Evolutionary conservation across 371 early-diverging fungal species (phyloP), one percentile per base, ranked within the genome.

Genomic region (Choanephora cucurbitarum): DNA sequence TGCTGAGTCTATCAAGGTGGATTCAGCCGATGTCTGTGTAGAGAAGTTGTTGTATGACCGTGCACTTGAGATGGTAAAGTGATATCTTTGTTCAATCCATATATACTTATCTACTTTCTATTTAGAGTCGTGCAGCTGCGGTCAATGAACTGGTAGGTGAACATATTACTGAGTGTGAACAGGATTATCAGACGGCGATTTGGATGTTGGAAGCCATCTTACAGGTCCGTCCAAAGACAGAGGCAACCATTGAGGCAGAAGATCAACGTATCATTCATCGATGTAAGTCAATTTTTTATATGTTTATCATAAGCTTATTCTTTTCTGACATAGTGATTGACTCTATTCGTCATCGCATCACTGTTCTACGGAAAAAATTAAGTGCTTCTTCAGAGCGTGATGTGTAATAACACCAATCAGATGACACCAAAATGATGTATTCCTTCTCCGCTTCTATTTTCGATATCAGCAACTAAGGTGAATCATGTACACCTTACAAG

Each of bases 131-230:
- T 23, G 57, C 57, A 11, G 67, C 67, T 13, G 67, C 67, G 23
- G 62, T 66, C 34, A 57, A 62, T 56, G 67, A 66, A 58, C 44
- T 66, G 19, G 62, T 62, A 32, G 67, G 69, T 0, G 85, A 86
- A 10, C 85, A 88, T 39, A 78, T 87, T 22, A 54, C 78, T 6
- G 83, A 57, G 49, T 89, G 91, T 52, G 91, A 90, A 56, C 80
- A 82, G 44, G 84, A 89, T 21, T 91, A 91, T 57, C 87, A 90
- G 62, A 82, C 81, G 8, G 85, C 88, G 8, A 90, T 91, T 43
- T 89, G 85, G 86, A 85, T 90, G 85, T 72, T 91, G 33, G 82
- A 85, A 46, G 89, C 91, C 32, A 88, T 91, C 22, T 62, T 90
- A 42, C 89, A 86, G 41, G 64, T 63, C 22, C 69, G 67, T 11